Base-by-base conservation (phyloP, 164 flowering plant species). In the Houttuynia cordata region DNA sequence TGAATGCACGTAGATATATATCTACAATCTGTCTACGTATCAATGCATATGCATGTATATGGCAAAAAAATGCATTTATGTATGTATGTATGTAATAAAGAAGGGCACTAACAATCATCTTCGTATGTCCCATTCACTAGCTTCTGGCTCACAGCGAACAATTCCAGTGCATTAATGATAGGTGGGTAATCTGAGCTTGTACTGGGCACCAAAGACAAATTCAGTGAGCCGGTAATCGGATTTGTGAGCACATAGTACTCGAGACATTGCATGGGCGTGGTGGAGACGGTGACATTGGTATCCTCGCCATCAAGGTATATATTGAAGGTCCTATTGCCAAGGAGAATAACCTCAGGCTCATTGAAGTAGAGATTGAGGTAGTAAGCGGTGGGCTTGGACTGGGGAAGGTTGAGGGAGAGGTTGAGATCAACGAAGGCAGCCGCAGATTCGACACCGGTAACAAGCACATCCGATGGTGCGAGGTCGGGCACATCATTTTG, bases 381-480 rank as follows among this genome's bases (percentile, higher is more conserved):
- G 49, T 42, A 42, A 42, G 49, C 4, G 17, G 49, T 4, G 14
- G 49, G 9, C 49, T 14, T 42, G 49, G 1, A 1, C 49, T 42
- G 12, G 49, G 49, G 9, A 14, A 42, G 12, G 49, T 42, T 14
- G 17, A 42, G 49, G 17, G 49, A 42, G 49, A 42, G 49, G 17
- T 1, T 14, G 49, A 42, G 49, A 12, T 42, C 10, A 1, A 4
- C 49, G 49, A 12, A 10, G 49, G 4, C 42, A 40, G 42, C 12
- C 17, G 4, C 37, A 14, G 73, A 59, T 55, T 42, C 66, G 3
- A 70, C 53, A 10, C 62, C 59, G 0, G 55, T 24, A 24, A 8
- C 24, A 17, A 70, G 20, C 34, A 53, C 69, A 5, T 22, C 17
- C 1, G 25, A 30, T 10, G 69, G 73, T 9, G 73, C 69, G 22